Percentiles rank a stretch among this genome's conserved stretches.
Evolutionary conservation across 352 stramenopile species (phyloP).

Genomic region (Aphanomyces invadans): DNA sequence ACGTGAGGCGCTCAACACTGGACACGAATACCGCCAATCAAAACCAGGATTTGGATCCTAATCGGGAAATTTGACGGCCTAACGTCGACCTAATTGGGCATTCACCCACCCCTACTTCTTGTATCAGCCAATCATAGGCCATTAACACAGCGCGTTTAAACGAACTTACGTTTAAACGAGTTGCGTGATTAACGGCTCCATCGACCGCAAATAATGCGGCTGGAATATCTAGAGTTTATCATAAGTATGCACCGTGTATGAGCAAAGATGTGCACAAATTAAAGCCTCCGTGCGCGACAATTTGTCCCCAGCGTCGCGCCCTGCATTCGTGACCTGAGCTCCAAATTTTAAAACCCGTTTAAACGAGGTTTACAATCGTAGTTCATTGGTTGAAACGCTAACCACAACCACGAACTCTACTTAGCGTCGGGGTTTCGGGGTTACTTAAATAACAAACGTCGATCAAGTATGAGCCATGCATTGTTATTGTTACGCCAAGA

Average conservation of each 20-base stretch:
- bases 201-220: too few relatives aligned
- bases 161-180: background rate
- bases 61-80: background rate
- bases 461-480: background rate
- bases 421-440: too few relatives aligned
- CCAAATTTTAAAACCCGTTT: too few relatives aligned
- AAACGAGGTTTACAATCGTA: background rate
- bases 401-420: background rate
- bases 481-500: background rate
- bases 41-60: background rate
- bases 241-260: too few relatives aligned
- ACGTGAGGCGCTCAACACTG: constrained; percentile 5
- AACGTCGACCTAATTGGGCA: background rate
- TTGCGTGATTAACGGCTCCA: too few relatives aligned
- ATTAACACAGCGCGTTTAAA: too few relatives aligned
- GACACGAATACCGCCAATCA: background rate
- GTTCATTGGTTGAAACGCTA: background rate
- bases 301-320: too few relatives aligned
- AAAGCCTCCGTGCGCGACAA: too few relatives aligned
- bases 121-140: background rate
- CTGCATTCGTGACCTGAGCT: too few relatives aligned
- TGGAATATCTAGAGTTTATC: too few relatives aligned
- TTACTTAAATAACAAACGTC: background rate
- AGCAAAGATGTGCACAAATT: too few relatives aligned
- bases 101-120: constrained; percentile 5